Conservation (phyloP, 345 rosid species). For the Citropsis articulata region DNA sequence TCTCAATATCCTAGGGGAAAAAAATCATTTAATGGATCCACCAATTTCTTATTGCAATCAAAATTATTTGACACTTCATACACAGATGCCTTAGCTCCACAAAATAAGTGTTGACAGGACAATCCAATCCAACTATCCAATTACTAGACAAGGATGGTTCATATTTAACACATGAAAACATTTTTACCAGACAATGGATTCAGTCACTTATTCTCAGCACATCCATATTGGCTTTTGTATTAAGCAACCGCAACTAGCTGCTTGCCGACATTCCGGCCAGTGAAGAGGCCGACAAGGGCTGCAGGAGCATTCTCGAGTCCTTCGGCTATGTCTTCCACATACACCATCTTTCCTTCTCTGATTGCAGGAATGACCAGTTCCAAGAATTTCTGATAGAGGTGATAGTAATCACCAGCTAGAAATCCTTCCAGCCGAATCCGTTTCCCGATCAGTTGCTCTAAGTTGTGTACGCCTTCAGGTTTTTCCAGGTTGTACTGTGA, state of each 20-base stretch:
- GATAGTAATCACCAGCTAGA: slow-evolving; percentile 27
- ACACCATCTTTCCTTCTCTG: slow-evolving; percentile 40
- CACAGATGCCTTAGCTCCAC: too few relatives aligned
- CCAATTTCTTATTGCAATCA: too few relatives aligned
- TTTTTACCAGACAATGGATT: too few relatives aligned
- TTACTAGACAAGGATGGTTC: too few relatives aligned
- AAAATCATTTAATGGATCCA: too few relatives aligned
- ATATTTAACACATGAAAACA: too few relatives aligned
- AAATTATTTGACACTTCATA: too few relatives aligned
- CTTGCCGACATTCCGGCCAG: slow-evolving; percentile 52
- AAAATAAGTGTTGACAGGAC: too few relatives aligned
- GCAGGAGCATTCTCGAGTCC: slow-evolving; percentile 51
- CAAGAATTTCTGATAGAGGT: slow-evolving; percentile 34
- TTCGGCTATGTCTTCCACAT: slow-evolving; percentile 47
- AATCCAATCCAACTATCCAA: too few relatives aligned
- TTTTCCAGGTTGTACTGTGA: slow-evolving; percentile 26
- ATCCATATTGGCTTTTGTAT: too few relatives aligned
- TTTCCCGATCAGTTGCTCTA: slow-evolving; percentile 17
- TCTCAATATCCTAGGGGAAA: too few relatives aligned
- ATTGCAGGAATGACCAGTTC: slow-evolving; percentile 42
- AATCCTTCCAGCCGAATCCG: slow-evolving; percentile 44
- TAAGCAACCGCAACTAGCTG: slow-evolving; percentile 39
- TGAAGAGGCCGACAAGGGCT: slow-evolving; percentile 48
- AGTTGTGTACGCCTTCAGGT: slow-evolving; percentile 30
- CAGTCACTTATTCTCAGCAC: too few relatives aligned